Base-by-base conservation (phyloP, 2,329 filamentous ascomycete genomes). In the Colletotrichum magnum region DNA sequence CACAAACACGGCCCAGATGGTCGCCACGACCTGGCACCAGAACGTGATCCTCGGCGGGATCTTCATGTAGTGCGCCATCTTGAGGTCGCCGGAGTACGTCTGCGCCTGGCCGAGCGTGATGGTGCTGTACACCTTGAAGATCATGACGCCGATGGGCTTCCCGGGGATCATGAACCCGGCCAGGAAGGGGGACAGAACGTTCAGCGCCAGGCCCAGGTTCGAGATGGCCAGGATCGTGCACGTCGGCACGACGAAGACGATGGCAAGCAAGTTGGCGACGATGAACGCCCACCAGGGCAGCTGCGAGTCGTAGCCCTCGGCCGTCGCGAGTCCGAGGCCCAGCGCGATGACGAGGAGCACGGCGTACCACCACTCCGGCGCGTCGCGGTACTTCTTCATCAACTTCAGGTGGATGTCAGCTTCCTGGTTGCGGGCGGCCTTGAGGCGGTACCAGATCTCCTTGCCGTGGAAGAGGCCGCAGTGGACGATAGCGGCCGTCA, bases 11-110 rank as follows among this genome's bases (percentile, higher is more conserved):
- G 81, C 66, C 62, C 66, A 69, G 5, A 88, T 77, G 10, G 86
- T 87, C 3, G 87, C 88, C 36, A 90, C 88, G 3, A 90, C 80
- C 71, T 90, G 89, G 3, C 86, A 87, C 75, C 89, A 88, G 78
- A 91, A 90, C 9, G 89, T 84, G 0, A 84, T 80, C 5, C 86
- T 84, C 1, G 88, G 88, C 0, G 88, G 87, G 0, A 90, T 83
- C 61, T 90, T 87, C 85, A 89, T 81, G 64, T 81, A 81, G 56
- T 81, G 79, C 0, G 80, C 83, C 26, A 85, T 75, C 68, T 85
- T 85, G 32, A 84, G 74, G 67, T 84, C 83, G 28, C 90, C 87
- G 0, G 90, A 41, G 26, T 69, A 69, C 36, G 66, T 69, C 10
- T 69, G 66, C n/a, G 80, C 80, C 80, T 69, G 66, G 3, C 66